Conservation (phyloP, 2,329 filamentous ascomycete genomes). For the Ophiocordyceps camponoti-rufipedis region DNA sequence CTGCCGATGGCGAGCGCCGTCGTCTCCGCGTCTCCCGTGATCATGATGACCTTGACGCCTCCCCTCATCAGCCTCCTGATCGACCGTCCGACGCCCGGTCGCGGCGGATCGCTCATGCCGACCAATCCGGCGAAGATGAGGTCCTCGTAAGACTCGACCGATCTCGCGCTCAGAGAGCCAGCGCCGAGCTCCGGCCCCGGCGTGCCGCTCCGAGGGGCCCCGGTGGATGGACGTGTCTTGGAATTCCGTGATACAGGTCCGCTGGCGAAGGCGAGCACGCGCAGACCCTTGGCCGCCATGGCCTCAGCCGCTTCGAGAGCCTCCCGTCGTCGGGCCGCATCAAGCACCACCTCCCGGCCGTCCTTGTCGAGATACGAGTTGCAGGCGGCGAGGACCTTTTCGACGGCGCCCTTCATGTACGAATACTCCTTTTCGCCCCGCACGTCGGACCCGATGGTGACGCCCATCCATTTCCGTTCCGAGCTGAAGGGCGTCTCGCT, state of each 20-base stretch:
- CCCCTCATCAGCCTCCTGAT: constrained; percentile 84
- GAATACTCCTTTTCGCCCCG: constrained; percentile 56
- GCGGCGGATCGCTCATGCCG: constrained; percentile 92
- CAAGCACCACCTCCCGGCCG: constrained; percentile 70
- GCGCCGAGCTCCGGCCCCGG: constrained; percentile 21
- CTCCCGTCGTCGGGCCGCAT: constrained; percentile 55
- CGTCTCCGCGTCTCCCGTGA: constrained; percentile 89
- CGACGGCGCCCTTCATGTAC: constrained; percentile 90
- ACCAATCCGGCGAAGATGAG: constrained; percentile 83
- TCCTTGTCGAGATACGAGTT: constrained; percentile 80
- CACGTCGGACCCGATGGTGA: constrained; percentile 51
- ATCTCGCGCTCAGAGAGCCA: constrained; percentile 22
- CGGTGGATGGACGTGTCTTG: constrained; percentile 20
- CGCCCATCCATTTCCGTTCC: constrained; percentile 98
- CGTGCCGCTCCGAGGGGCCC: constrained; percentile 30
- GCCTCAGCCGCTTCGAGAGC: constrained; percentile 62
- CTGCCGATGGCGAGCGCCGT: constrained; percentile 87
- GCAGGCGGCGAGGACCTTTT: constrained; percentile 69
- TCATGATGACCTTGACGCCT: constrained; percentile 96
- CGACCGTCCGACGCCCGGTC: constrained; percentile 74
- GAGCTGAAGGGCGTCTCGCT: constrained; percentile 92
- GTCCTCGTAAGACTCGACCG: constrained; percentile 61
- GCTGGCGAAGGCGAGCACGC: constrained; percentile 87
- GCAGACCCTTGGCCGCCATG: constrained; percentile 77
- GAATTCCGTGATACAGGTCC: constrained; percentile 40